Conservation (phyloP, 2,329 filamentous ascomycete genomes). For the Diplodia seriata region DNA sequence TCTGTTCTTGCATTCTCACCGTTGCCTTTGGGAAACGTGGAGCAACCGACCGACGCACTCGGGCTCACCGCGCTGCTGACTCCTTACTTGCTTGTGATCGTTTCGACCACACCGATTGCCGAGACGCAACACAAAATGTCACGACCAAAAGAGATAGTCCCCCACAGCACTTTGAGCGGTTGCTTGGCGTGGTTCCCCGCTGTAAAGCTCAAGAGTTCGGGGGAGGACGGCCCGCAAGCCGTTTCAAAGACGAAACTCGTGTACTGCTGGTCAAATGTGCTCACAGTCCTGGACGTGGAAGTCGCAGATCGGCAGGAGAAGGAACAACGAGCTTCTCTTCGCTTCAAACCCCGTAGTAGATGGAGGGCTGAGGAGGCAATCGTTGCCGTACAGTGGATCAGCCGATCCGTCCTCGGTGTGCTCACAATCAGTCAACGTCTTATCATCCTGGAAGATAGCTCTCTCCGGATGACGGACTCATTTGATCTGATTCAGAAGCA, state of each 20-base stretch:
- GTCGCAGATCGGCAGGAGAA: slow-evolving; percentile 71
- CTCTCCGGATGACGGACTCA: slow-evolving; percentile 89
- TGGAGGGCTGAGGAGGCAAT: slow-evolving; percentile 97
- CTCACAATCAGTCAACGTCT: slow-evolving; percentile 93
- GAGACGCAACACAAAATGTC: slow-evolving; percentile 96
- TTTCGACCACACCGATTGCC: slow-evolving; percentile 94
- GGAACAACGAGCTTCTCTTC: slow-evolving; percentile 78
- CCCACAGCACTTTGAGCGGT: slow-evolving; percentile 90
- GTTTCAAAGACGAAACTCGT: slow-evolving; percentile 85
- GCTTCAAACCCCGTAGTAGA: slow-evolving; percentile 81
- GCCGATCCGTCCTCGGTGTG: slow-evolving; percentile 87
- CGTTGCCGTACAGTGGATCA: slow-evolving; percentile 95
- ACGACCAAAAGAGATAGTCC: slow-evolving; percentile 86
- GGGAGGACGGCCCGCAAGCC: slow-evolving; percentile 69
- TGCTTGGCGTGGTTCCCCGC: slow-evolving; percentile 97
- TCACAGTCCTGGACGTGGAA: slow-evolving; percentile 89
- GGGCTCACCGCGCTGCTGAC: slow-evolving; percentile 95
- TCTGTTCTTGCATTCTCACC: slow-evolving; percentile 92
- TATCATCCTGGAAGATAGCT: slow-evolving; percentile 88
- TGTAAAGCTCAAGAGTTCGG: slow-evolving; percentile 83
- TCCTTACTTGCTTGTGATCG: slow-evolving; percentile 92
- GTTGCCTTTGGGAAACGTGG: slow-evolving; percentile 90
- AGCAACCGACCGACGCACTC: slow-evolving; percentile 84
- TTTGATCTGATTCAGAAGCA: slow-evolving; percentile 92
- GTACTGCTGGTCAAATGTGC: slow-evolving; percentile 98